Evolutionary conservation across 805 yeast species (phyloP).

Genomic region (Candida vaughaniae): DNA sequence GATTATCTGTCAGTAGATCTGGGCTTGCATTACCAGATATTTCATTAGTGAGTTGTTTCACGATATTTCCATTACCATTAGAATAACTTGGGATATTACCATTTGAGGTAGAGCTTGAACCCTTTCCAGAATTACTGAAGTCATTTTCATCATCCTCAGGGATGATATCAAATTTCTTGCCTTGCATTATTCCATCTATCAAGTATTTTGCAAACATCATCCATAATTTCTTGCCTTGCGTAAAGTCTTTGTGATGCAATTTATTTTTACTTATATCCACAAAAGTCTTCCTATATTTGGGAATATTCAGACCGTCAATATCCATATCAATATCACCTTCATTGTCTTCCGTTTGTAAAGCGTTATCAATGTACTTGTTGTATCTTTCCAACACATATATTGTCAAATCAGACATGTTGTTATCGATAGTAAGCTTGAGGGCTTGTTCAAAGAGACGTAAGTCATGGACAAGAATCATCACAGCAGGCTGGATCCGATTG

Average conservation of each 20-base stretch:
- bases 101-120: background rate
- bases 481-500: slow-evolving; percentile 62
- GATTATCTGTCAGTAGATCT: slow-evolving; percentile 1
- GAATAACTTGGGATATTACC: too few relatives aligned
- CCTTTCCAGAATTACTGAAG: background rate
- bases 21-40: background rate
- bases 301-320: slow-evolving; percentile 5
- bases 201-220: slow-evolving; percentile 57
- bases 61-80: slow-evolving; percentile 1
- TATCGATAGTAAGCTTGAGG: slow-evolving; percentile 64
- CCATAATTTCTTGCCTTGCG: slow-evolving; percentile 71
- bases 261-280: slow-evolving; percentile 25
- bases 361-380: slow-evolving; percentile 22
- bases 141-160: slow-evolving; percentile 13
- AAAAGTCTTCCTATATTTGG: slow-evolving; percentile 30
- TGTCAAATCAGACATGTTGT: slow-evolving; percentile 56
- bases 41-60: slow-evolving; percentile 2
- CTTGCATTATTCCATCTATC: slow-evolving; percentile 29
- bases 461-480: slow-evolving; percentile 64
- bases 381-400: slow-evolving; percentile 34
- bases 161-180: slow-evolving; percentile 17
- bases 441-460: slow-evolving; percentile 79
- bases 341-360: slow-evolving; percentile 4
- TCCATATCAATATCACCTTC: slow-evolving; percentile 5
- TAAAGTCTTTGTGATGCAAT: slow-evolving; percentile 33